Percentiles rank a stretch among this genome's conserved stretches.
These are phyloP conservation scores for Chrysochromulina parva DNA, from an alignment of 78 protist species.

Conservation along the genomic window DNA sequence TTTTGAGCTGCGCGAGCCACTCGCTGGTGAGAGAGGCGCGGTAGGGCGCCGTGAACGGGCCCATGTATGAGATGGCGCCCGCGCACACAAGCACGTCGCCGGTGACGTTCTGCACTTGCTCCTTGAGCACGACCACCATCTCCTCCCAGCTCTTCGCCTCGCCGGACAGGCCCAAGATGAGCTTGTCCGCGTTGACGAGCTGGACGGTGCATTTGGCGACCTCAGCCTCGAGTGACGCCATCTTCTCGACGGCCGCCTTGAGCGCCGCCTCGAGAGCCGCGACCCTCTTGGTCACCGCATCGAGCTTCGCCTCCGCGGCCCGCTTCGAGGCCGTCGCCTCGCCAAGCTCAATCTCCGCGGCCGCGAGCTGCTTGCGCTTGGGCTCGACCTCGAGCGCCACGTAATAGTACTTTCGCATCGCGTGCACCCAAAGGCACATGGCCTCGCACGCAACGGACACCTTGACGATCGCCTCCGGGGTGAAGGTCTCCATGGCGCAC, in stretches of 20 bases:
- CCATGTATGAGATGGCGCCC: conserved; percentile 36
- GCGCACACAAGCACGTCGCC: conserved; percentile 55
- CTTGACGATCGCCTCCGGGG: conserved; percentile 61
- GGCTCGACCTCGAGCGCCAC: conserved; percentile 74
- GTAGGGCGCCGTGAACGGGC: conserved; percentile 18
- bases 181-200: conserved; percentile 69
- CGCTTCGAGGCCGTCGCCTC: neutral
- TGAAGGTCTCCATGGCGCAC: conserved; percentile 59
- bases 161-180: conserved; percentile 52
- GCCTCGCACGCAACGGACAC: conserved; percentile 75
- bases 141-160: conserved; percentile 48
- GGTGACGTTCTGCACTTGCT: neutral
- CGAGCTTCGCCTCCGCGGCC: conserved; percentile 32
- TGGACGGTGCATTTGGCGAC: neutral
- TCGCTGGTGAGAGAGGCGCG: conserved; percentile 3
- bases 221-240: conserved; percentile 54
- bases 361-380: conserved; percentile 44
- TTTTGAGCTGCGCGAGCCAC: conserved; percentile 56
- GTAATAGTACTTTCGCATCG: conserved; percentile 74
- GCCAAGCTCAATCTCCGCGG: neutral
- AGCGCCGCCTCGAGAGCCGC: conserved; percentile 62
- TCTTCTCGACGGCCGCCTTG: conserved; percentile 45
- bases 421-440: conserved; percentile 82
- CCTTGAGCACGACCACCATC: neutral
- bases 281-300: conserved; percentile 44